phyloP scores from a whole-genome alignment of 169 alveolate genomes.

The Plasmodium gallinaceum region DNA sequence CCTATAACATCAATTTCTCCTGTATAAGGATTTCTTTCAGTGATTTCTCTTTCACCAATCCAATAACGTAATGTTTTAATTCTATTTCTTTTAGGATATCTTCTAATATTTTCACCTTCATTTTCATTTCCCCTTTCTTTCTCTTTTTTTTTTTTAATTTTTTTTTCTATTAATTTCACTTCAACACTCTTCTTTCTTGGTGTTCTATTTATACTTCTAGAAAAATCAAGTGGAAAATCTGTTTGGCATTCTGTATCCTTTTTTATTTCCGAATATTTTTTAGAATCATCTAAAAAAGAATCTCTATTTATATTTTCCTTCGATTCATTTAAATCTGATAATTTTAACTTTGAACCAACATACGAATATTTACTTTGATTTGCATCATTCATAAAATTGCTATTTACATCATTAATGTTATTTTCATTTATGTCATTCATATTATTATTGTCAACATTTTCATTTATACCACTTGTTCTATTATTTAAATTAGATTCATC shows the following conservation, averaged over 20 bases:
- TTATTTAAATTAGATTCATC: not conserved
- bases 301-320: not conserved
- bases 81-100: constrained; percentile 66
- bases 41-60: constrained; percentile 73
- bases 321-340: constrained; percentile 22
- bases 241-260: constrained; percentile 65
- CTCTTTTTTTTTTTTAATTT: constrained; percentile 30
- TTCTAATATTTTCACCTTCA: constrained; percentile 1
- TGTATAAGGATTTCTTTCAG: constrained; percentile 59
- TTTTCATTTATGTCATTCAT: not conserved
- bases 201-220: constrained; percentile 57
- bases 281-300: not conserved
- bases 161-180: constrained; percentile 47
- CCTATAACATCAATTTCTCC: constrained; percentile 73
- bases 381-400: not conserved
- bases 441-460: not conserved
- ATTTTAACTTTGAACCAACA: not conserved
- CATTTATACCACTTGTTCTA: not conserved
- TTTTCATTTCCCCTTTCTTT: constrained; percentile 1
- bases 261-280: constrained; percentile 14
- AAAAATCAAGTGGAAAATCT: constrained; percentile 27
- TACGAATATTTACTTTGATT: not conserved
- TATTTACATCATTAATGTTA: not conserved
- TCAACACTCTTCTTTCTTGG: constrained; percentile 71
- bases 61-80: constrained; percentile 56